Evolutionary conservation across 352 stramenopile genomes (phyloP).

Genomic region (Aphanomyces stellatus): DNA sequence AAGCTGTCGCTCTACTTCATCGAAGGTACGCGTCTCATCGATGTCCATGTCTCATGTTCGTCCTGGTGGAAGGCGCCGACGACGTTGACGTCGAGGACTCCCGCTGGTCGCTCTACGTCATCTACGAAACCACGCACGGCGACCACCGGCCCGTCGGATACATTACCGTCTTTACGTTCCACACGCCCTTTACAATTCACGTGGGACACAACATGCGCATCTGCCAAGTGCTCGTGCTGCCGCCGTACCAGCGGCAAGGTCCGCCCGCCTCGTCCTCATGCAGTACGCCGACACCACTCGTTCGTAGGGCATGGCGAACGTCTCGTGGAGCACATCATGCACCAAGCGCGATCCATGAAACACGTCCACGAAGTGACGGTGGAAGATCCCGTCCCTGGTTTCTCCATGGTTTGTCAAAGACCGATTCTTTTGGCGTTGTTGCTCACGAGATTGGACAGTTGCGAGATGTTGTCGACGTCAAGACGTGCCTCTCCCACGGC

Average conservation of each 20-base stretch:
- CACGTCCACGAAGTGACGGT: conserved; percentile 77
- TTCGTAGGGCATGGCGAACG: conserved; percentile 60
- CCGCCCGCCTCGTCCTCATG: no score
- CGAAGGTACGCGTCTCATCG: conserved; percentile 34
- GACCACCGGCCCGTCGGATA: conserved; percentile 38
- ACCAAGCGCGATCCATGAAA: conserved; percentile 37
- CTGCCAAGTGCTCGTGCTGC: conserved; percentile 75
- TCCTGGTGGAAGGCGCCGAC: conserved; percentile 39
- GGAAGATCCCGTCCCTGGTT: conserved; percentile 74
- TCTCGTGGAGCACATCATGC: conserved; percentile 57
- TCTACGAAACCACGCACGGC: conserved; percentile 27
- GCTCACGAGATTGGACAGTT: conserved; percentile 31
- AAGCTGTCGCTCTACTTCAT: conserved; percentile 78
- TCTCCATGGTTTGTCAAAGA: conserved; percentile 35
- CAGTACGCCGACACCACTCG: no score
- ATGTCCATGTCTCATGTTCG: not conserved
- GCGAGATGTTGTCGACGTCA: conserved; percentile 29
- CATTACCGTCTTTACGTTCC: conserved; percentile 79
- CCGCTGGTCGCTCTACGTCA: conserved; percentile 70
- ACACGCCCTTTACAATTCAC: conserved; percentile 44
- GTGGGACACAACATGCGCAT: conserved; percentile 70
- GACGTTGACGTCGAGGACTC: conserved; percentile 60
- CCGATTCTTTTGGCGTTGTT: not conserved
- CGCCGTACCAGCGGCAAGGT: conserved; percentile 72
- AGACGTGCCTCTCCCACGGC: conserved; percentile 12